Evolutionary conservation across 164 flowering plant genomes (phyloP).

Genomic region (Sextonia rubra): DNA sequence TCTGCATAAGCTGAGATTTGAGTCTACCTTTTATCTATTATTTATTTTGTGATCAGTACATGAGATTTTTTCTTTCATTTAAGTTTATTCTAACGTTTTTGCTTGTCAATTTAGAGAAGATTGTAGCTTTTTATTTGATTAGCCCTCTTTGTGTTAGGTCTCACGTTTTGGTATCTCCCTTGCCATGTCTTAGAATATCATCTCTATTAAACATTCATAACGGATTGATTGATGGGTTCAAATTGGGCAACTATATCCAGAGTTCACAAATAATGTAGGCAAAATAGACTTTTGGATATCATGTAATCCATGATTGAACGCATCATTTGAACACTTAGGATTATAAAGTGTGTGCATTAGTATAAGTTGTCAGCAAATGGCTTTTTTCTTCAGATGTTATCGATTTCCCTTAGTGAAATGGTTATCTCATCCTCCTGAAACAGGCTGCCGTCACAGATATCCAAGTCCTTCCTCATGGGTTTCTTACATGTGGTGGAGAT

Average conservation of each 20-base stretch:
- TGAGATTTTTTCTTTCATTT: neutral
- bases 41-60: too few species aligned
- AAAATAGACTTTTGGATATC: neutral
- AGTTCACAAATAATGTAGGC: neutral
- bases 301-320: neutral
- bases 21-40: neutral
- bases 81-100: too few species aligned
- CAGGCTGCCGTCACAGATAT: conserved; percentile 96
- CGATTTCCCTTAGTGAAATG: conserved; percentile 2
- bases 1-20: neutral
- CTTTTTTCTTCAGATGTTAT: neutral
- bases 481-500: conserved; percentile 95
- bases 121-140: too few species aligned
- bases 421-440: conserved; percentile 8
- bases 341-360: neutral
- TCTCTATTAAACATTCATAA: neutral
- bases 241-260: neutral
- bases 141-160: neutral
- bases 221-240: neutral
- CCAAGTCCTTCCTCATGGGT: conserved; percentile 65
- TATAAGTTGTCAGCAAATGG: neutral
- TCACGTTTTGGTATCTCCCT: neutral
- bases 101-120: too few species aligned
- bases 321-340: neutral
- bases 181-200: neutral